Percentiles rank a stretch among this genome's conserved stretches.
phyloP scores from a whole-genome alignment of 2,329 filamentous ascomycete species.

The Venturia aucupariae region DNA sequence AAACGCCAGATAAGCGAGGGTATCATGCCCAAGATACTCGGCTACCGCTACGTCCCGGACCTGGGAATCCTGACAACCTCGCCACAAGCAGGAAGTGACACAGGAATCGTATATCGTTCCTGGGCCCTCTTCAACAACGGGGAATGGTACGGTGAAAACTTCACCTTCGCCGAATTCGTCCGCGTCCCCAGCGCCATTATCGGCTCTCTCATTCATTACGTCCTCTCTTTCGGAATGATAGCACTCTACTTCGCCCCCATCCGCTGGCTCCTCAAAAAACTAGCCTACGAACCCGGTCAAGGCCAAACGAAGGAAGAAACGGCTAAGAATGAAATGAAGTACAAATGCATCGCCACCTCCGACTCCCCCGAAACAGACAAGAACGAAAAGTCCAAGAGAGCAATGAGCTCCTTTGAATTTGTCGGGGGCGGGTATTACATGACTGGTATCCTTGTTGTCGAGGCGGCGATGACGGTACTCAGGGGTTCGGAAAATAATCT shows the following conservation, averaged over 20 bases:
- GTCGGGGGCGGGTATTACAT: slow-evolving; percentile 57
- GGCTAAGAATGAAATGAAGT: slow-evolving; percentile 53
- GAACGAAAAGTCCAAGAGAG: no score
- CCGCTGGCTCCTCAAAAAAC: slow-evolving; percentile 39
- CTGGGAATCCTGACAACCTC: slow-evolving; percentile 50
- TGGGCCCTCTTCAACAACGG: slow-evolving; percentile 45
- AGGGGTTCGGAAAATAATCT: slow-evolving; percentile 42
- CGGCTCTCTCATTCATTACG: slow-evolving; percentile 41
- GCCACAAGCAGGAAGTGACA: slow-evolving; percentile 43
- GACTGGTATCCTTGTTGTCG: slow-evolving; percentile 53
- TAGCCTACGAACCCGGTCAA: slow-evolving; percentile 42
- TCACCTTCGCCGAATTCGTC: slow-evolving; percentile 49
- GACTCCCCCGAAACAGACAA: slow-evolving; percentile 32
- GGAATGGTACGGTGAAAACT: slow-evolving; percentile 48
- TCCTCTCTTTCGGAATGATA: slow-evolving; percentile 35
- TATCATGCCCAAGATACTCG: slow-evolving; percentile 36
- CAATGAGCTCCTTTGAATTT: slow-evolving; percentile 46
- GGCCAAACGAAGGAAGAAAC: slow-evolving; percentile 40
- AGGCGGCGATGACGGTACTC: slow-evolving; percentile 57
- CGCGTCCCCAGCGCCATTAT: slow-evolving; percentile 40
- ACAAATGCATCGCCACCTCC: slow-evolving; percentile 54
- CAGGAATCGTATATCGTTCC: slow-evolving; percentile 49
- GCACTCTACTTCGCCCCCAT: slow-evolving; percentile 43
- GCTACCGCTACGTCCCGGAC: slow-evolving; percentile 44
- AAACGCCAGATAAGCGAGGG: slow-evolving; percentile 25